phyloP scores from a whole-genome alignment of 2,329 filamentous ascomycete species.

The Hypomyces rosellus region DNA sequence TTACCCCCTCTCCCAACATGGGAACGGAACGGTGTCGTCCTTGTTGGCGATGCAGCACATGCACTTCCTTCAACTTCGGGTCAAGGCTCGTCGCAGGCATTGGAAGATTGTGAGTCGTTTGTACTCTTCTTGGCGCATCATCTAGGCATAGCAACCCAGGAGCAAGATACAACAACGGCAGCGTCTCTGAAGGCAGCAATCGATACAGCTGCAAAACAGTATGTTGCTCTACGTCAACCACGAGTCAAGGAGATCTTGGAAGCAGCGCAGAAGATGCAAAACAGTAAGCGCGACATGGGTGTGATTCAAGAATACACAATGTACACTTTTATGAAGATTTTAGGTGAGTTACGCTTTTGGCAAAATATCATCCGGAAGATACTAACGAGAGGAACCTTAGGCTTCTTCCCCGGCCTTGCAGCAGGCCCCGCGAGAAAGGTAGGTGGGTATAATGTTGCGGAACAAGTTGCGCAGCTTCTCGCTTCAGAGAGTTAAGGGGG shows the following conservation, averaged over 20 bases:
- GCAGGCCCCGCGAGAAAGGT: constrained; percentile 7
- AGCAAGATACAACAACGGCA: neutral
- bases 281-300: constrained; percentile 15
- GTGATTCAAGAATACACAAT: constrained; percentile 14
- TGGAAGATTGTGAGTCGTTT: constrained; percentile 17
- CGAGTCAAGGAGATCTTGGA: constrained; percentile 15
- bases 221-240: constrained; percentile 15
- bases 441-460: constrained; percentile 15
- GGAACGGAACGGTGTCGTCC: constrained; percentile 17
- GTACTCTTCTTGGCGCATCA: constrained; percentile 14
- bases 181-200: constrained; percentile 10
- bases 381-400: constrained; percentile 1
- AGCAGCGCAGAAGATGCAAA: constrained; percentile 11
- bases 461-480: constrained; percentile 12
- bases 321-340: constrained; percentile 15
- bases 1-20: constrained; percentile 16
- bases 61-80: constrained; percentile 16
- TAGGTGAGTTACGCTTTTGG: constrained; percentile 10
- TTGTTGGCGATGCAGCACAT: constrained; percentile 18
- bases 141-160: constrained; percentile 5
- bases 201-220: constrained; percentile 14
- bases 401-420: constrained; percentile 13
- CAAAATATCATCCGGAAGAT: neutral
- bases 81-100: constrained; percentile 16
- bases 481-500: constrained; percentile 6